Base-by-base conservation (phyloP, 305 asterid species). In the Salvia sclarea region DNA sequence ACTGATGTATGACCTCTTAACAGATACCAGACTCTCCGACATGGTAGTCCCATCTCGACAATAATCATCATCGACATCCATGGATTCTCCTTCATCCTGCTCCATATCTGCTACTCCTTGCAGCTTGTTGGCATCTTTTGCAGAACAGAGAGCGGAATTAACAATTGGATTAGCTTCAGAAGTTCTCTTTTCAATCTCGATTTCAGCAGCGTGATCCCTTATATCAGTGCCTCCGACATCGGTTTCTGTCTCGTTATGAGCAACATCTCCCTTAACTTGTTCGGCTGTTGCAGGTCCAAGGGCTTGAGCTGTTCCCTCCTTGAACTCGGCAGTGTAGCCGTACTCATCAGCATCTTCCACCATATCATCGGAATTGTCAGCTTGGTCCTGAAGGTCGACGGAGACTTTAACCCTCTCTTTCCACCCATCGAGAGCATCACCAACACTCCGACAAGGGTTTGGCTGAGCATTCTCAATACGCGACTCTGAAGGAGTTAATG, bases 341-440 rank as follows among this genome's bases (percentile, higher is more conserved):
- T 89, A 95, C 76, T 91, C 99, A 70, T 83, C 83, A 11, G 95
- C 94, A 78, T 85, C 94, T 53, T 90, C 91, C 78, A 73, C 76
- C 82, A 84, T 13, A 76, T 85, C 91, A 71, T 81, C 85, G 0
- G 69, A 57, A 25, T 75, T 79, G 68, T 80, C 86, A 11, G 48
- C 43, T 55, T 75, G 75, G 47, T 82, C 86, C 79, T 83, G 79
- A 35, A 88, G 79, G 78, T 95, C 98, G 76, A 78, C 80, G 33
- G 97, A 83, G 74, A 95, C 95, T 75, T 85, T 95, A 60, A 88
- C 89, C 70, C 94, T 82, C 81, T 95, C 96, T 86, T 95, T 95
- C 99, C 99, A 95, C 47, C 89, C 95, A 25, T 91, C 98, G 52
- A 95, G 85, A n/a, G 99, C 99, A 73, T 89, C 89, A 22, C 99